Base-by-base conservation (phyloP, 306 rosid species). In the Inga laurina region DNA sequence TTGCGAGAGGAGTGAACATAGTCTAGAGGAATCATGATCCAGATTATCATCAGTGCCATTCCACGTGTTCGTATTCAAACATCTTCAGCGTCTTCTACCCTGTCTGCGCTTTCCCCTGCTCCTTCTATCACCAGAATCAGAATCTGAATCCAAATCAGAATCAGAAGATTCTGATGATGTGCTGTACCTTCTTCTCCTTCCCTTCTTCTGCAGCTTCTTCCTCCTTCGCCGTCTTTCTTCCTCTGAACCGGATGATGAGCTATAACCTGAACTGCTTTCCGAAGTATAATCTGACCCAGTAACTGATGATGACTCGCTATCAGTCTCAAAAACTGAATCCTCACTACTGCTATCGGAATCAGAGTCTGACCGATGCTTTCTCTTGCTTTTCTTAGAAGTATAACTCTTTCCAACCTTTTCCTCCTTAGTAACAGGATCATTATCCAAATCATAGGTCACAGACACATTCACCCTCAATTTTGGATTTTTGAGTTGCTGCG, bases 271-370 rank as follows among this genome's bases (percentile, higher is more conserved):
- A 80, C 91, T 92, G 84, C 93, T 93, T 82, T 70, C 99, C 5
- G 98, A 94, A 85, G 97, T 90, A 87, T 49, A 83, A 68, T 89
- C 97, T 16, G 98, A 94, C 19, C 88, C 93, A 0, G 94, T 88
- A 80, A 88, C 95, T 24, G 98, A 95, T 10, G 95, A 88, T 18
- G 97, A 86, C 34, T 88, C 93, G 43, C 98, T 96, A 61, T 95
- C 98, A 52, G 94, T 93, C 87, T 92, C 97, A 76, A 93, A 96
- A 81, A 93, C 99, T 2, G 99, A 96, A 44, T 97, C 97, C 90
- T 96, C 97, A 1, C 94, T 94, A 34, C 91, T 93, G 27, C 91
- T 92, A 27, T 87, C 86, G 32, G 99, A 86, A 82, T 86, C 92
- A 61, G 93, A 87, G 57, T 72, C 81, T 22, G 90, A 79, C 41